Evolutionary conservation across 2,329 filamentous ascomycete genomes (phyloP).

Genomic region (Penicillium sp.): DNA sequence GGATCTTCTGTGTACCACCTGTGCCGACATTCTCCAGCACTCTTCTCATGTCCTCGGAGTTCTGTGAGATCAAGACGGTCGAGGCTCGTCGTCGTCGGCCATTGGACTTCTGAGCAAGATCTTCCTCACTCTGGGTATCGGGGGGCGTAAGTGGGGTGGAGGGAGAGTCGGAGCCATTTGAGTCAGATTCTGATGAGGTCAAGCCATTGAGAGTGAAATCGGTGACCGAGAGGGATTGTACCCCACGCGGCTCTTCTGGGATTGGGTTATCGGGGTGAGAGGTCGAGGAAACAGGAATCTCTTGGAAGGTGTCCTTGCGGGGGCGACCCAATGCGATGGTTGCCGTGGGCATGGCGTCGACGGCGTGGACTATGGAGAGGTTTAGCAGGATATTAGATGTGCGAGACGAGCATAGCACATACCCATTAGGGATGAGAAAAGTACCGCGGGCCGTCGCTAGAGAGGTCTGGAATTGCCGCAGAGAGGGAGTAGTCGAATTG

Average conservation of each 20-base stretch:
- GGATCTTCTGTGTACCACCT: constrained; percentile 59
- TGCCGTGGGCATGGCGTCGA: constrained; percentile 28
- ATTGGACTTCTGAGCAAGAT: constrained; percentile 17
- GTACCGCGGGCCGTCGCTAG: not conserved
- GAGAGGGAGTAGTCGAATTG: not conserved
- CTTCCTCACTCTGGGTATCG: constrained; percentile 40
- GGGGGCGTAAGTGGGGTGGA: constrained; percentile 45
- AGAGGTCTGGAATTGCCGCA: not conserved
- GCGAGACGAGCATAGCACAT: not conserved
- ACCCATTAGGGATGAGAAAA: constrained; percentile 1
- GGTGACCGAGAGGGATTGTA: constrained; percentile 39
- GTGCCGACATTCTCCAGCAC: constrained; percentile 56
- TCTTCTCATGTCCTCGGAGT: constrained; percentile 58
- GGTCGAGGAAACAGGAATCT: constrained; percentile 40
- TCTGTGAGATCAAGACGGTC: constrained; percentile 56
- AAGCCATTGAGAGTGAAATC: constrained; percentile 31
- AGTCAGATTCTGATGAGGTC: constrained; percentile 34
- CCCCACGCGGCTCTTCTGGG: constrained; percentile 47
- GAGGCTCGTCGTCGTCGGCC: constrained; percentile 46
- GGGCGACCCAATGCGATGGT: constrained; percentile 24
- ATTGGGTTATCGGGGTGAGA: constrained; percentile 51
- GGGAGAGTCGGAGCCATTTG: constrained; percentile 39
- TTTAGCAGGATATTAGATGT: not conserved
- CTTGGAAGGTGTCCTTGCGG: constrained; percentile 27
- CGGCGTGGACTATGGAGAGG: constrained; percentile 32